Base-by-base conservation (phyloP, 345 rosid genomes). In the Pistacia vera region DNA sequence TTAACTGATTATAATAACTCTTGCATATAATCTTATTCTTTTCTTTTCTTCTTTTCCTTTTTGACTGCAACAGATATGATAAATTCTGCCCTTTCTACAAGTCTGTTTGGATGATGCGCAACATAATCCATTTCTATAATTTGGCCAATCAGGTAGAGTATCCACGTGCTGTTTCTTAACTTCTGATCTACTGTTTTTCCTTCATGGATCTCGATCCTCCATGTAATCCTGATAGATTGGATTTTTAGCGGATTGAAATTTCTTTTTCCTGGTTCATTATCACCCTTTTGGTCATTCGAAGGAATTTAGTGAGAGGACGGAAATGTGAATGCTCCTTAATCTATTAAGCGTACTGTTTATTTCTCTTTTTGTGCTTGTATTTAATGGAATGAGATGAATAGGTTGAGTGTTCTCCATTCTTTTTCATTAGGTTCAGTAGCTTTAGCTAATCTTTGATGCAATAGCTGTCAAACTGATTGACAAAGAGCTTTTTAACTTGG, bases 31-130 rank as follows among this genome's bases (percentile, higher is more conserved):
- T 1, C 8, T 63, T n/a, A 28, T 22, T 68, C 59, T 4, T 59
- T 13, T 60, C 79, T 61, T 80, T 56, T 66, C 25, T 25, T 25
- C 25, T 1, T 25, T 25, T 25, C 25, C 25, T 25, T 1, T 25
- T 41, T 80, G 77, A 48, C 66, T 78, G 68, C 18, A 72, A 58
- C 88, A 92, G 99, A 77, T 97, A 97, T 66, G 99, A 94, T 83
- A 97, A 97, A 70, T 97, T 85, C 87, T 97, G 99, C 77, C 99
- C 99, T 55, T 97, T 97, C 86, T 97, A 94, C 96, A 97, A 97
- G 83, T 94, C 98, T 30, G 96, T 97, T 66, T 97, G 99, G 99
- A 91, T 97, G 99, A 97, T 97, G 99, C 99, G 98, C 81, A 97
- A 97, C 89, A 97, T 97, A 38, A 88, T 97, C 72, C 99, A 94